Evolutionary conservation across 371 early-diverging fungal species (phyloP).

Genomic region (Choanephora cucurbitarum): DNA sequence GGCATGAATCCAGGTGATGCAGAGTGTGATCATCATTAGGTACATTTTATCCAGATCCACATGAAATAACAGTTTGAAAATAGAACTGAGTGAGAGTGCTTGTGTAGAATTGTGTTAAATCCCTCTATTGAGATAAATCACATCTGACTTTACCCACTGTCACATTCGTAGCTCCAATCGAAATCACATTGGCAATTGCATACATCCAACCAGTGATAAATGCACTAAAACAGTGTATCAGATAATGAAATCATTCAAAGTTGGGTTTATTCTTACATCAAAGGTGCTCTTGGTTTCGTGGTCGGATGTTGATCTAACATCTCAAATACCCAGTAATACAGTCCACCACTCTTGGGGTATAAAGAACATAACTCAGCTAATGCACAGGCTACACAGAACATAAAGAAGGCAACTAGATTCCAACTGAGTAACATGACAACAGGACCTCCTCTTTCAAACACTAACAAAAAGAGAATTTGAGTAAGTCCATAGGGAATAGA

Average conservation of each 20-base stretch:
- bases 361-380: slow-evolving; percentile 76
- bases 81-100: slow-evolving; percentile 31
- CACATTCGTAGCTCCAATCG: slow-evolving; percentile 46
- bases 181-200: slow-evolving; percentile 37
- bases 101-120: too few relatives aligned
- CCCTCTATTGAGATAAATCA: too few relatives aligned
- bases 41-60: slow-evolving; percentile 18
- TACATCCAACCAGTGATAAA: slow-evolving; percentile 53
- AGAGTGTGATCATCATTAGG: slow-evolving; percentile 33
- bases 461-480: too few relatives aligned
- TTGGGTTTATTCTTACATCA: slow-evolving; percentile 28
- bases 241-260: not conserved
- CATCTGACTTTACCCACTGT: slow-evolving; percentile 40
- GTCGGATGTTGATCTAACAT: slow-evolving; percentile 25
- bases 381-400: slow-evolving; percentile 62
- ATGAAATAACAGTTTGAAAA: slow-evolving; percentile 27
- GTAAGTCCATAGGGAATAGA: too few relatives aligned
- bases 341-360: slow-evolving; percentile 69
- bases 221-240: slow-evolving; percentile 31
- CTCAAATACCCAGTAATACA: slow-evolving; percentile 65
- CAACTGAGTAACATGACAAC: slow-evolving; percentile 51
- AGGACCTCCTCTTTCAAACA: slow-evolving; percentile 48
- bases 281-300: slow-evolving; percentile 23
- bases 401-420: slow-evolving; percentile 64
- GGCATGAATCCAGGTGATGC: slow-evolving; percentile 32